Evolutionary conservation across 2,329 filamentous ascomycete species (phyloP), one percentile per base, ranked within the genome.

Genomic region (Aspergillus sp.): DNA sequence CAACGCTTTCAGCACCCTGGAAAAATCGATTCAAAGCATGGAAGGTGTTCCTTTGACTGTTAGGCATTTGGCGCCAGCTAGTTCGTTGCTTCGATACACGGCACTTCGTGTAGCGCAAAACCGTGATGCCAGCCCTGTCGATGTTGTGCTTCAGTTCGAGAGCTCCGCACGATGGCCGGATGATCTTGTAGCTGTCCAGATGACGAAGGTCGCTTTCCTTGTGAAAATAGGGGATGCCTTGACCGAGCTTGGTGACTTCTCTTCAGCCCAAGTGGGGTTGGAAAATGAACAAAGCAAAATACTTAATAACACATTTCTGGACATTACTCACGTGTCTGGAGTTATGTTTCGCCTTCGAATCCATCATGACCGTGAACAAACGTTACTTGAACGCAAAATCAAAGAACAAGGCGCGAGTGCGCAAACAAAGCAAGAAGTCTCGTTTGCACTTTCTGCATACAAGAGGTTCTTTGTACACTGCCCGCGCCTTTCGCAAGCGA

Each of bases 161-260:
- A 90, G 89, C 4, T 98, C 95, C 6, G 88, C 87, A 46, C 89
- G 91, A 65, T 99, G 95, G 95, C 95, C 95, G 0, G 93, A 98
- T 70, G 91, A 96, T 69, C 77, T 98, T 8, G 85, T 85, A 3
- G 93, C 93, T 5, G 96, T 98, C 56, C 95, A 99, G 73, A 86
- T 92, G 68, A 93, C 92, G 12, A 99, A 99, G 75, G 84, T 96
- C 40, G 95, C 96, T 3, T 96, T 99, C 70, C 80, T 90, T 9
- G 74, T 89, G 8, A 88, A 86, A 66, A 86, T 96, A 56, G 86
- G 87, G 50, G 86, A 88, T 51, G 82, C 95, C 4, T 77, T 97
- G 3, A 85, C 87, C 66, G 81, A 84, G 17, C 76, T 80, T 3
- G 84, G 87, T 40, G 79, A 83, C 8, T 81, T 79, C 42, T 81